Conservation (phyloP, 148 eudicot genomes). For the Persicaria tinctoria region DNA sequence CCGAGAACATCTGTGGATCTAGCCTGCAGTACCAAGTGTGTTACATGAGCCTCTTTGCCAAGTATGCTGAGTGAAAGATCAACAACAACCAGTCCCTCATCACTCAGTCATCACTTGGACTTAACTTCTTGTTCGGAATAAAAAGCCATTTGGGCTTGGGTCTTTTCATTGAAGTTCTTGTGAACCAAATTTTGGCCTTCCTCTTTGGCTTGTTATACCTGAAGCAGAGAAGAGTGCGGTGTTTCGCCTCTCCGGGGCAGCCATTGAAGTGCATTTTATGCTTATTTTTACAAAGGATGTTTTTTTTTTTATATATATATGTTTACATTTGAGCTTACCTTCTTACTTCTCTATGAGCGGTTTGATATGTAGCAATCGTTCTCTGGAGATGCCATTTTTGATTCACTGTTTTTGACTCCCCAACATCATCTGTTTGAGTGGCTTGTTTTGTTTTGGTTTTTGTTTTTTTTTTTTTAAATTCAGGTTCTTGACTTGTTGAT, state of each 20-base stretch:
- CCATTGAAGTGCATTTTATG: constrained; percentile 2
- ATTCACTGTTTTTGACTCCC: background rate
- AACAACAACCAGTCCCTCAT: background rate
- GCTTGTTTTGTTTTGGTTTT: background rate
- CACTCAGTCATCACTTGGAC: background rate
- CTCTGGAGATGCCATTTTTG: background rate
- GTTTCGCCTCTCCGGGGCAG: constrained; percentile 10
- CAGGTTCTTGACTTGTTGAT: constrained; percentile 1
- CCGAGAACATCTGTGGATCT: constrained; percentile 63
- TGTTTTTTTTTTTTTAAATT: background rate
- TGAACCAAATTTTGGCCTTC: constrained; percentile 7
- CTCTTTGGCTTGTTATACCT: constrained; percentile 7
- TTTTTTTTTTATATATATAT: background rate
- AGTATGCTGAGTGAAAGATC: background rate
- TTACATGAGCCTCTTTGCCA: background rate
- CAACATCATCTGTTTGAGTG: background rate
- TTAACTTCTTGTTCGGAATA: constrained; percentile 2
- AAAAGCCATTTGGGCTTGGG: background rate
- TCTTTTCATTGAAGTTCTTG: background rate
- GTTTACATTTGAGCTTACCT: background rate
- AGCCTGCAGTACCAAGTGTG: constrained; percentile 6
- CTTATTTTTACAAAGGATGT: background rate
- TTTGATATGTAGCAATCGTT: background rate
- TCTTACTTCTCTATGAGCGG: background rate
- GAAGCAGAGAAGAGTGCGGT: constrained; percentile 9